Conservation (phyloP, 1,284 basidiomycete genomes). For the Ganoderma resinaceum region DNA sequence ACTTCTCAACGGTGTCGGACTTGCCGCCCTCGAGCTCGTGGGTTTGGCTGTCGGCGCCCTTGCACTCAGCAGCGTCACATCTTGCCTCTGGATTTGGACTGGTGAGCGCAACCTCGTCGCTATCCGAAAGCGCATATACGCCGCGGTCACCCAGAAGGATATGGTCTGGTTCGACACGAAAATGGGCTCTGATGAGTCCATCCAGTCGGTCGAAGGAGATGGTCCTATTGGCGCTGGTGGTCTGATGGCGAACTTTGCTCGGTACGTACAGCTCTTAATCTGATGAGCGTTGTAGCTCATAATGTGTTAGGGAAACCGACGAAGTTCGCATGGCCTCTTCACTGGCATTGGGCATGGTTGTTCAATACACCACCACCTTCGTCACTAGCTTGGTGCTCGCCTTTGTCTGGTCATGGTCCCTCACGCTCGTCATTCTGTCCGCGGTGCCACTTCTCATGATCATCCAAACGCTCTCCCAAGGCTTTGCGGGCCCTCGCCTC, state of each 20-base stretch:
- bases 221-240: constrained; percentile 85
- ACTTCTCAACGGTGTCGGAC: constrained; percentile 66
- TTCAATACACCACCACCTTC: constrained; percentile 86
- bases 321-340: constrained; percentile 89
- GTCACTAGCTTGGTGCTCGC: constrained; percentile 84
- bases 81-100: constrained; percentile 86
- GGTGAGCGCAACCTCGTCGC: constrained; percentile 83
- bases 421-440: constrained; percentile 92
- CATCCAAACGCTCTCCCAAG: constrained; percentile 80
- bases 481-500: constrained; percentile 71
- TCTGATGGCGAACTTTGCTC: constrained; percentile 92
- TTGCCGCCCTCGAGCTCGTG: constrained; percentile 74
- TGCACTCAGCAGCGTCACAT: constrained; percentile 77
- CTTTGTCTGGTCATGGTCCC: constrained; percentile 79
- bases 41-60: constrained; percentile 77
- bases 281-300: not conserved
- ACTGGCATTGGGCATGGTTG: constrained; percentile 75
- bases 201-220: constrained; percentile 54
- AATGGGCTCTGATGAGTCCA: constrained; percentile 69
- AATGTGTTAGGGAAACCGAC: constrained; percentile 84
- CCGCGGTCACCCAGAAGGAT: constrained; percentile 72
- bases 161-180: constrained; percentile 91
- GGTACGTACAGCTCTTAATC: constrained; percentile 55
- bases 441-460: constrained; percentile 86
- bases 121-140: constrained; percentile 76